Conservation (phyloP, 164 flowering plant species). For the Dillenia suffruticosa region DNA sequence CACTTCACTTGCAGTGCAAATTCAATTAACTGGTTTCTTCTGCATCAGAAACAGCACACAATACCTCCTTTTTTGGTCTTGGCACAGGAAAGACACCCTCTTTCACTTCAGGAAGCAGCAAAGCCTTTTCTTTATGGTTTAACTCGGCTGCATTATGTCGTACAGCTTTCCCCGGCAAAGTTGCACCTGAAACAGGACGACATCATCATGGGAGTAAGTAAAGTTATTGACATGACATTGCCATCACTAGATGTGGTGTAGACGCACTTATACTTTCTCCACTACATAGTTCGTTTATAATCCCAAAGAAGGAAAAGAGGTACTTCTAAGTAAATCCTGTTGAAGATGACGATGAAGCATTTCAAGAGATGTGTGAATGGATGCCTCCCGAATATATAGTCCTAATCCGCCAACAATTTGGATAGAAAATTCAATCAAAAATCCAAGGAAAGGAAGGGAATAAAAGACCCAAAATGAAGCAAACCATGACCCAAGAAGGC, state of each 20-base stretch:
- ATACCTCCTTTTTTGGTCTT: slow-evolving; percentile 27
- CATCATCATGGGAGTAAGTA: not conserved
- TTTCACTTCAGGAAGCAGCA: slow-evolving; percentile 15
- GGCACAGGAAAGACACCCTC: slow-evolving; percentile 19
- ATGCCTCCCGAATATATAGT: no score
- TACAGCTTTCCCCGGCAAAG: slow-evolving; percentile 14
- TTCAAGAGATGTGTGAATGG: no score
- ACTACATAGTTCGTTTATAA: not conserved
- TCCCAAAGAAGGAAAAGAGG: not conserved
- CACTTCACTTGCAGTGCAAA: no score
- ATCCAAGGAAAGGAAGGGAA: no score
- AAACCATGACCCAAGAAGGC: no score
- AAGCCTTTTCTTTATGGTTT: slow-evolving; percentile 11
- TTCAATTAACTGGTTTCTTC: no score
- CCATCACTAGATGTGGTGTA: not conserved
- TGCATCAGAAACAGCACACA: not conserved
- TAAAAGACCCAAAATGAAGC: no score
- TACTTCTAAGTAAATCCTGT: not conserved
- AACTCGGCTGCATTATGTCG: slow-evolving; percentile 7
- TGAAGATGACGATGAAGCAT: no score
- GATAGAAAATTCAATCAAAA: no score
- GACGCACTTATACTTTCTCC: no score
- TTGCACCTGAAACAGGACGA: slow-evolving; percentile 19
- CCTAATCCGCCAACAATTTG: no score
- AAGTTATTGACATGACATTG: not conserved